Base-by-base conservation (phyloP, 371 early-diverging fungal species). In the Lichtheimia hyalospora region DNA sequence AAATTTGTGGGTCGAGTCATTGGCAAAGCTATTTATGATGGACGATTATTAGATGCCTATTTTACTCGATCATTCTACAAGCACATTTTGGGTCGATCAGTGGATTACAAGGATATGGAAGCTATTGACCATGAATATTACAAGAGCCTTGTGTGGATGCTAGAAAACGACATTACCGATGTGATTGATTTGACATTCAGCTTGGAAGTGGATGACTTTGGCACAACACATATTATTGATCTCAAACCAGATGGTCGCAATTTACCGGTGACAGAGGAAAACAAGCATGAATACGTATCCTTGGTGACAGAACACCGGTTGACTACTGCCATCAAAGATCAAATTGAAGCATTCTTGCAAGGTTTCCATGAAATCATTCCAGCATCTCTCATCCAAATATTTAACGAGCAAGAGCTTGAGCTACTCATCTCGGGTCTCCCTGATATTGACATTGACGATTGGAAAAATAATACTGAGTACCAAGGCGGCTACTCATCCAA, bases 11-110 rank as follows among this genome's bases (percentile, higher is more conserved):
- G 99, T 14, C 88, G 99, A 53, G 90, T 99, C 49, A 96, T 99
- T 58, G 99, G 98, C 57, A 98, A 98, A 74, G 98, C 98, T 14
- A 97, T 99, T 49, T 96, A 92, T 58, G 98, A 99, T 74, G 96
- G 94, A 52, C 85, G 94, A 14, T 82, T 94, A 40, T 70, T 99
- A 61, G 98, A 99, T 73, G 91, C 93, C 20, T 97, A 98, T 77
- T 98, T 99, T 70, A 96, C 98, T 0, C 86, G 98, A 52, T 96
- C 98, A 5, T 97, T 99, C 83, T 99, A 99, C 84, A 99, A 99
- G 75, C 90, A 94, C 64, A 95, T 99, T 52, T 78, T 99, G n/a
- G 92, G 89, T 49, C 90, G 89, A 12, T 82, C 85, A 15, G 97
- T 97, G 18, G 98, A 97, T 68, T 92, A 94, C 62, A 87, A 90